phyloP scores from a whole-genome alignment of 306 rosid genomes.

The Ziziphus jujuba region DNA sequence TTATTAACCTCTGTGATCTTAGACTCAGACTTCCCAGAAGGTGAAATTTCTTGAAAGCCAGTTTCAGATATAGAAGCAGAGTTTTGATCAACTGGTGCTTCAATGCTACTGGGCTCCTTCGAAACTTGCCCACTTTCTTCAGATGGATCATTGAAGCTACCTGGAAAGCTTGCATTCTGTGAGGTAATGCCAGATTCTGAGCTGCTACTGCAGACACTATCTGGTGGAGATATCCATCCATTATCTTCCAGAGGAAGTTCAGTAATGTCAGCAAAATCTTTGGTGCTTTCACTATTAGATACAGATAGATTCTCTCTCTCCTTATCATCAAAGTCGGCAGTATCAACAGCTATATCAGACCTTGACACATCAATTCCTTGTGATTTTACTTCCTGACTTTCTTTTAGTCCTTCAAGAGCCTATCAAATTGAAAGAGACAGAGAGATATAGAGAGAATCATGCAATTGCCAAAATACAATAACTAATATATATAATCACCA shows the following conservation, averaged over 20 bases:
- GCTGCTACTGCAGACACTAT: constrained; percentile 72
- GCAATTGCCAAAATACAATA: constrained; percentile 14
- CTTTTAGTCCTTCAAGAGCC: constrained; percentile 99
- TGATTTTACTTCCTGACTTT: constrained; percentile 83
- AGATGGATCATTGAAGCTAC: constrained; percentile 55
- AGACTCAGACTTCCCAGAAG: constrained; percentile 41
- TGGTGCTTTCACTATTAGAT: constrained; percentile 51
- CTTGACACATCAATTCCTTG: constrained; percentile 61
- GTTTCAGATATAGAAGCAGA: constrained; percentile 40
- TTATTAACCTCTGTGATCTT: constrained; percentile 36
- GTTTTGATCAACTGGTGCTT: constrained; percentile 25
- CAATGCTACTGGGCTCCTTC: constrained; percentile 44
- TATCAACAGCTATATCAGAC: constrained; percentile 61
- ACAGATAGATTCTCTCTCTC: constrained; percentile 57
- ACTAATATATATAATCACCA: constrained; percentile 4
- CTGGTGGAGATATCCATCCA: constrained; percentile 92
- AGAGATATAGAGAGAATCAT: constrained; percentile 3
- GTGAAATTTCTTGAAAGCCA: constrained; percentile 38
- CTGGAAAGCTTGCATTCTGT: constrained; percentile 58
- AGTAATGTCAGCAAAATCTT: constrained; percentile 49
- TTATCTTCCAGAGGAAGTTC: constrained; percentile 68
- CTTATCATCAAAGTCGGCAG: constrained; percentile 58
- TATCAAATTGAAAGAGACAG: constrained; percentile 36
- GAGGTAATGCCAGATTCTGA: constrained; percentile 61
- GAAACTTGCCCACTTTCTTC: constrained; percentile 52